A percentile compares a stretch with the other conserved stretches of the same genome.
These are phyloP conservation scores for Pythium utonaiense DNA, from an alignment of 352 stramenopile genomes.

Conservation along the genomic window DNA sequence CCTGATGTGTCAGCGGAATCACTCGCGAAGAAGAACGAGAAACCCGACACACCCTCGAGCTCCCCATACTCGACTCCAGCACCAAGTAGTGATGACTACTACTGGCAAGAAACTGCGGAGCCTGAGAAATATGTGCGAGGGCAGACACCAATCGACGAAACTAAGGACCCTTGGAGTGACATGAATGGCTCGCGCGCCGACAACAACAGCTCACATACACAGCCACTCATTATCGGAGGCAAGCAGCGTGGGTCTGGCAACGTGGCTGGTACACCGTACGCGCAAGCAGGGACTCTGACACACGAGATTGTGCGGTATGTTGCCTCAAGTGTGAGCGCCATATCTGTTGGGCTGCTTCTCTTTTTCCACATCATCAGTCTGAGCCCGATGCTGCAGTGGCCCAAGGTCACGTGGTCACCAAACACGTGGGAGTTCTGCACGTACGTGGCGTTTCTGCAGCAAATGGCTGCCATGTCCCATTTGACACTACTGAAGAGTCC, in stretches of 20 bases:
- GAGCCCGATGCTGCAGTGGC: slow-evolving; percentile 37
- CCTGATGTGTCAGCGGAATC: neutral
- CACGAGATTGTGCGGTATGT: slow-evolving; percentile 52
- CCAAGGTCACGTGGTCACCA: slow-evolving; percentile 46
- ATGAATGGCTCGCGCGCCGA: slow-evolving; percentile 11
- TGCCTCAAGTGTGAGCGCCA: slow-evolving; percentile 44
- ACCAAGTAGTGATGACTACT: neutral
- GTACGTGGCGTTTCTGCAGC: slow-evolving; percentile 65
- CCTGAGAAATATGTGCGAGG: slow-evolving; percentile 20
- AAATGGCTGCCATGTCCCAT: slow-evolving; percentile 61
- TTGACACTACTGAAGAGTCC: slow-evolving; percentile 61
- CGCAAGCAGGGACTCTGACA: slow-evolving; percentile 32
- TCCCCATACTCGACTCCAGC: neutral
- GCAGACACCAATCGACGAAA: slow-evolving; percentile 15
- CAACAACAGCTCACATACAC: neutral
- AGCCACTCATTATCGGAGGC: slow-evolving; percentile 53
- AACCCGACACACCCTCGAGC: neutral
- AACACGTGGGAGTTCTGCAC: slow-evolving; percentile 77
- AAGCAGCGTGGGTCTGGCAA: slow-evolving; percentile 38
- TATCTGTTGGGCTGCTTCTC: slow-evolving; percentile 47
- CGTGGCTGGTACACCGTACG: slow-evolving; percentile 35
- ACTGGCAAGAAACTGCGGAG: slow-evolving; percentile 9
- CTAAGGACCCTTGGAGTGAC: slow-evolving; percentile 9
- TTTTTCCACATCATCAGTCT: slow-evolving; percentile 56
- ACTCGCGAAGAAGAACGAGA: neutral